These are phyloP conservation scores for Eurotiales sp. DNA, from an alignment of 2,329 filamentous ascomycete genomes.

Conservation along the genomic window DNA sequence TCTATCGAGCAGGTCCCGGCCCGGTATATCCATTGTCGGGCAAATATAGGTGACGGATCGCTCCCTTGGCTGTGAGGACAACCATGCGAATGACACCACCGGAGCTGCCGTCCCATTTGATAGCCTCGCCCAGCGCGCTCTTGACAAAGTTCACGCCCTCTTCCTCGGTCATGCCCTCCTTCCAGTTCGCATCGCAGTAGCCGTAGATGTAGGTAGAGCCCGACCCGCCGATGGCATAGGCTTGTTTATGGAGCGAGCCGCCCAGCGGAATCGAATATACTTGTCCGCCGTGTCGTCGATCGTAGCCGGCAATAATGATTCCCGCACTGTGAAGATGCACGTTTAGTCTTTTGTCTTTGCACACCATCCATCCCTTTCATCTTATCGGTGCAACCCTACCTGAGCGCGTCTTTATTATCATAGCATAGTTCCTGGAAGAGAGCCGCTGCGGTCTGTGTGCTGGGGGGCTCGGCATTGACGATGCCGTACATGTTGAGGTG, in stretches of 20 bases:
- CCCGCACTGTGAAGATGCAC: constrained; percentile 62
- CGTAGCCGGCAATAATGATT: constrained; percentile 98
- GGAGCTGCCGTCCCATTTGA: constrained; percentile 99
- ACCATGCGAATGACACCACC: constrained; percentile 98
- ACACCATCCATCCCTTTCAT: too few relatives aligned
- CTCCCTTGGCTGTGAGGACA: constrained; percentile 84
- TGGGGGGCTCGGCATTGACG: constrained; percentile 82
- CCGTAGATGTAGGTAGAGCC: constrained; percentile 99
- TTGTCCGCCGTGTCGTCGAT: constrained; percentile 89
- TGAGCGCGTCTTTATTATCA: constrained; percentile 89
- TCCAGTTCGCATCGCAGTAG: constrained; percentile 96
- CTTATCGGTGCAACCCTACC: too few relatives aligned
- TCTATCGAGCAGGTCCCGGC: constrained; percentile 51
- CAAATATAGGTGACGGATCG: constrained; percentile 89
- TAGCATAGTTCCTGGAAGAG: constrained; percentile 99
- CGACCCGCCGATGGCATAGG: constrained; percentile 92
- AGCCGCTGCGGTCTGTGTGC: constrained; percentile 89
- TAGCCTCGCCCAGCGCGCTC: constrained; percentile 83
- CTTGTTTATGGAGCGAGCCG: constrained; percentile 94
- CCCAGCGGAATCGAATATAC: constrained; percentile 97
- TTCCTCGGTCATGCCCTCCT: constrained; percentile 86
- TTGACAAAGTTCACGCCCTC: constrained; percentile 93
- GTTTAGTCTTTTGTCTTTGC: constrained; percentile 8
- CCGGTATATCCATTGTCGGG: constrained; percentile 85
- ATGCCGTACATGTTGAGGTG: constrained; percentile 90